Conservation (phyloP, 2,329 filamentous ascomycete species). For the Seiridium unicorne region DNA sequence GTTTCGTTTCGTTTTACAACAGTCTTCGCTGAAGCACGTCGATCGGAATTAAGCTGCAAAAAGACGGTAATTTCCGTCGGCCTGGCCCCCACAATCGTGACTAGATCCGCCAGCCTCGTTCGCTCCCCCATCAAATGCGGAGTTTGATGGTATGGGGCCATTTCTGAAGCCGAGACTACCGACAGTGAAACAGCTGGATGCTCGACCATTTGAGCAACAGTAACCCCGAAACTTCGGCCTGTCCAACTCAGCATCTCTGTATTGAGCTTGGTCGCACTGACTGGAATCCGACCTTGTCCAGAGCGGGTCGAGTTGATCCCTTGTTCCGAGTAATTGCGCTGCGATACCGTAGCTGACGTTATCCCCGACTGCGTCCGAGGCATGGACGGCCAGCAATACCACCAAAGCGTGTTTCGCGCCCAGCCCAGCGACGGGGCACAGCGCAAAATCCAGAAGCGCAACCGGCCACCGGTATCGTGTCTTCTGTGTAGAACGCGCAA, state of each 20-base stretch:
- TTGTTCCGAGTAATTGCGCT: background rate
- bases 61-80: background rate
- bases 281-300: background rate
- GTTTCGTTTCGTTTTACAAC: background rate
- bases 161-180: background rate
- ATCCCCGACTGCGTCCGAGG: constrained; percentile 20
- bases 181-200: background rate
- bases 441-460: constrained; percentile 36
- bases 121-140: background rate
- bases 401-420: constrained; percentile 34
- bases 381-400: constrained; percentile 30
- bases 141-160: constrained; percentile 4
- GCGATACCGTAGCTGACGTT: constrained; percentile 9
- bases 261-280: background rate
- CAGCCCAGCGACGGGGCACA: constrained; percentile 30
- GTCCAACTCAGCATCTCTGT: background rate
- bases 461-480: constrained; percentile 33
- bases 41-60: background rate
- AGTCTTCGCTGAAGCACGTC: background rate
- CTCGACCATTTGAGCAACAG: background rate
- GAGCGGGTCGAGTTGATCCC: background rate
- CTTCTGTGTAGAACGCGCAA: constrained; percentile 32
- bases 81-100: background rate
- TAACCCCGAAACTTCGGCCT: constrained; percentile 2
- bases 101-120: background rate